Percentiles rank a stretch among this genome's conserved stretches.
These are phyloP conservation scores for Apiospora marii DNA, from an alignment of 2,329 filamentous ascomycete species.

Conservation along the genomic window DNA sequence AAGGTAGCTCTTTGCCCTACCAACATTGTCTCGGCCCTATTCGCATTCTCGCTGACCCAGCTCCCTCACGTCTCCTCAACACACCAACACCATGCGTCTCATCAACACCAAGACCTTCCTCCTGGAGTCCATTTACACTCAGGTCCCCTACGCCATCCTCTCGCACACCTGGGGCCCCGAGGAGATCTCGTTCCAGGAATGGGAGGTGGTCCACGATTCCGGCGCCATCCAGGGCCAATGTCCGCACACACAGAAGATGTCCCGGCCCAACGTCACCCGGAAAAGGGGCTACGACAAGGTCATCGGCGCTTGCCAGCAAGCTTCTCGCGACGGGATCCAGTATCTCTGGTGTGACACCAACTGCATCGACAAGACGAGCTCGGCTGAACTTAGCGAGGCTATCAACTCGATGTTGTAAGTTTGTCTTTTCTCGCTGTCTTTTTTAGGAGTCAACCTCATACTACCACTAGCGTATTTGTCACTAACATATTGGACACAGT, in stretches of 20 bases:
- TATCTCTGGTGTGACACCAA: slow-evolving; percentile 49
- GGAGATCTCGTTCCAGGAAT: slow-evolving; percentile 45
- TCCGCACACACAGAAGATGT: slow-evolving; percentile 8
- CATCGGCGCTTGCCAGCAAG: slow-evolving; percentile 40
- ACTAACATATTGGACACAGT: not conserved
- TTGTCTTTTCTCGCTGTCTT: not conserved
- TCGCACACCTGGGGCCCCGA: slow-evolving; percentile 48
- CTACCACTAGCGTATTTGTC: slow-evolving; percentile 30
- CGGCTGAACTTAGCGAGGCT: slow-evolving; percentile 45
- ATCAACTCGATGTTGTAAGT: slow-evolving; percentile 46
- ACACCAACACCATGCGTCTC: slow-evolving; percentile 43
- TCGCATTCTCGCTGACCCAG: not conserved
- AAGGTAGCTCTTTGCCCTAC: not conserved
- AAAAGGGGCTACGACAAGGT: slow-evolving; percentile 46
- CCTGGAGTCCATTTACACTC: slow-evolving; percentile 42
- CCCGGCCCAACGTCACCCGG: slow-evolving; percentile 21
- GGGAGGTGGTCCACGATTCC: slow-evolving; percentile 34
- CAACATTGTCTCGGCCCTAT: not conserved
- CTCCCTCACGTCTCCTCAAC: not conserved
- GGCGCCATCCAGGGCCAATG: slow-evolving; percentile 32
- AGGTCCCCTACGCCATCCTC: slow-evolving; percentile 48
- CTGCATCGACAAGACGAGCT: slow-evolving; percentile 47
- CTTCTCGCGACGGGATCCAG: slow-evolving; percentile 33
- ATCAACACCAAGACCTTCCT: slow-evolving; percentile 45
- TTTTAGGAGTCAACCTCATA: no score